Evolutionary conservation across 2,329 filamentous ascomycete genomes (phyloP).

Genomic region (Venturia asperata): DNA sequence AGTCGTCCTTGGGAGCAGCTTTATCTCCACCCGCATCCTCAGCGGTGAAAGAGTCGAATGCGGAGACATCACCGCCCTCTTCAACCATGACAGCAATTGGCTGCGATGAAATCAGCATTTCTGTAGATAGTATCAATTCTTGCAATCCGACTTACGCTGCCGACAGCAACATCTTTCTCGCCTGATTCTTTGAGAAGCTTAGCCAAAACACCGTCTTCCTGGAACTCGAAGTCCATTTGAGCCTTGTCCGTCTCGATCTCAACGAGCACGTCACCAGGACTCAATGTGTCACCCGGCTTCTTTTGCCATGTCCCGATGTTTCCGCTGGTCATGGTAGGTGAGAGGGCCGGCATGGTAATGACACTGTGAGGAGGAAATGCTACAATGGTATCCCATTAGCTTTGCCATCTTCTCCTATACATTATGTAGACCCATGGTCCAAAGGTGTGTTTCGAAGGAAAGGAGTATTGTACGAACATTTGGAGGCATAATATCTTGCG

Average conservation of each 20-base stretch:
- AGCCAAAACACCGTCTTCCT: constrained; percentile 92
- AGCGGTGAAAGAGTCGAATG: constrained; percentile 82
- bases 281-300: constrained; percentile 80
- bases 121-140: constrained; percentile 17
- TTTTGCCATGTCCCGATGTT: constrained; percentile 98
- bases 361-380: constrained; percentile 92
- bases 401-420: constrained; percentile 5
- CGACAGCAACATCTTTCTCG: constrained; percentile 88
- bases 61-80: constrained; percentile 76
- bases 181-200: constrained; percentile 91
- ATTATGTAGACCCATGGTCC: background rate
- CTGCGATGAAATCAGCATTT: constrained; percentile 41
- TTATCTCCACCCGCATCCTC: constrained; percentile 87
- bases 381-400: constrained; percentile 40
- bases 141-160: constrained; percentile 63
- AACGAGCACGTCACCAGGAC: constrained; percentile 88
- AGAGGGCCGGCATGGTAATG: constrained; percentile 96
- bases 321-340: constrained; percentile 92
- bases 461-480: constrained; percentile 45
- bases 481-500: constrained; percentile 61
- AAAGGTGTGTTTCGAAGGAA: background rate
- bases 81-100: constrained; percentile 94
- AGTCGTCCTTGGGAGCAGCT: constrained; percentile 51
- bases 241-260: constrained; percentile 99
- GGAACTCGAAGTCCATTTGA: constrained; percentile 99